These are phyloP conservation scores for Phoenix roebelenii DNA, from an alignment of 176 grass and related monocot species.

Conservation along the genomic window DNA sequence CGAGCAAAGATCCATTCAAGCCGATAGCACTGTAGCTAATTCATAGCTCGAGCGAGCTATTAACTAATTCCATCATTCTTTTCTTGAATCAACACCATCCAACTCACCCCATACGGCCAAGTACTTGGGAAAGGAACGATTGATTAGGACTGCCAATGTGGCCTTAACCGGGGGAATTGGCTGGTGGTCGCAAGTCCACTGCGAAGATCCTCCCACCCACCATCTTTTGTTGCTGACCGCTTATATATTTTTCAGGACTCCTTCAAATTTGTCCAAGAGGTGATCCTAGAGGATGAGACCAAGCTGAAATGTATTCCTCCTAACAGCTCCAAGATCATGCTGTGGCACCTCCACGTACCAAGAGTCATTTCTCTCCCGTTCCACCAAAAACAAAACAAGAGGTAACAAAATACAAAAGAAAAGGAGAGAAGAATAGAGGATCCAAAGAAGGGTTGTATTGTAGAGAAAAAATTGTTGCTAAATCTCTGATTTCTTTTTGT, in stretches of 20 bases:
- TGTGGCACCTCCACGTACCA: conserved; percentile 62
- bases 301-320: conserved; percentile 82
- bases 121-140: no score
- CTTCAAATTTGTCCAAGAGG: conserved; percentile 86
- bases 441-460: background rate
- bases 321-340: conserved; percentile 77
- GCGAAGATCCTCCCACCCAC: no score
- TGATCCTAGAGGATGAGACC: conserved; percentile 59
- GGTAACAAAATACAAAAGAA: conserved; percentile 21
- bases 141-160: no score
- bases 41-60: no score
- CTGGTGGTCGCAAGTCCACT: no score
- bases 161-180: no score
- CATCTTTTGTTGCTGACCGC: no score
- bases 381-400: conserved; percentile 10
- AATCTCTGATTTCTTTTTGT: conserved; percentile 16
- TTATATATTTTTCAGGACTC: conserved; percentile 46
- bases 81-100: no score
- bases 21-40: no score
- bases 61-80: no score
- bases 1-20: no score
- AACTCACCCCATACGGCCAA: no score
- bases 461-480: conserved; percentile 16
- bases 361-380: conserved; percentile 8
- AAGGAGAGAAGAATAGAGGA: background rate